Conservation (phyloP, 805 yeast genomes). For the Grigorovia humatica region DNA sequence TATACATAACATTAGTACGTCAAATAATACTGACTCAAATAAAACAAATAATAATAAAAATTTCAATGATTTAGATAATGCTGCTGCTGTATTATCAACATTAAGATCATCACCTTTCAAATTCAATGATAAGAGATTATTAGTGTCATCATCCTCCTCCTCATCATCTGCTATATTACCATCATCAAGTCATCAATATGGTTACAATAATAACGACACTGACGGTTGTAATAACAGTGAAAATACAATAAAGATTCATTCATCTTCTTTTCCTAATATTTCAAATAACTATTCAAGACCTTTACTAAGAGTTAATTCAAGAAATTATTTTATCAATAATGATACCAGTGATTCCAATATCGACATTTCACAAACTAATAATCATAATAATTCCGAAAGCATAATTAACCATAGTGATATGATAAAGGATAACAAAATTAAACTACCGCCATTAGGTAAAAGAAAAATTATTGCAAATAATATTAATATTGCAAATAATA, state of each 20-base stretch:
- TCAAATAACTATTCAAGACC: constrained; percentile 13
- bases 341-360: not conserved
- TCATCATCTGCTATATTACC: not conserved
- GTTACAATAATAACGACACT: not conserved
- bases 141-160: constrained; percentile 3
- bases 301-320: constrained; percentile 18
- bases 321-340: constrained; percentile 6
- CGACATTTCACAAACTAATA: no score
- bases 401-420: not conserved
- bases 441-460: not conserved
- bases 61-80: constrained; percentile 23
- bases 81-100: constrained; percentile 26
- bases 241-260: constrained; percentile 16
- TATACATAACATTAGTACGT: not conserved
- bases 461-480: not conserved
- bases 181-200: not conserved
- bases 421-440: not conserved
- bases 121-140: constrained; percentile 11
- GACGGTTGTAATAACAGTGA: not conserved
- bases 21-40: not conserved
- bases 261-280: constrained; percentile 17
- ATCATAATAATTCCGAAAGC: not conserved
- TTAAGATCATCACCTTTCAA: constrained; percentile 28
- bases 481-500: not conserved
- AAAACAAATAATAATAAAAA: not conserved